Percentiles rank a stretch among this genome's conserved stretches.
Conservation (phyloP, 176 grass and related monocot species). For the Eremochloa ophiuroides region DNA sequence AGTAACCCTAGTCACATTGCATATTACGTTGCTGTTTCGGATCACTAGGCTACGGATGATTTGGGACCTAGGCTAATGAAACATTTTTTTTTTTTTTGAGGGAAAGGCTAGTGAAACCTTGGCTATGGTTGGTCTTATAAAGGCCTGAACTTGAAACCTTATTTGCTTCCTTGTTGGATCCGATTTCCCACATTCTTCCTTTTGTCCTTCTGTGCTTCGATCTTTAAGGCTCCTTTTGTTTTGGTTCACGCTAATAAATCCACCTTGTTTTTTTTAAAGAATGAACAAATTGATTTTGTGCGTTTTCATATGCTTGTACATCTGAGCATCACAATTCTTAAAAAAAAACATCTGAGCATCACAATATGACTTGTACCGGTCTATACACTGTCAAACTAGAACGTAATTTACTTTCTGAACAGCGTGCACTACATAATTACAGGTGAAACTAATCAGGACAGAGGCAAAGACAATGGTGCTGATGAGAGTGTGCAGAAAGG, state of each 20-base stretch:
- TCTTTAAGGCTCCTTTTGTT: conserved; percentile 1
- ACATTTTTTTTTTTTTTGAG: too few relatives aligned
- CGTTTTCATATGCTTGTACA: background rate
- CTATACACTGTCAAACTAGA: background rate
- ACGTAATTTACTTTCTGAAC: background rate
- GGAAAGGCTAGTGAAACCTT: background rate
- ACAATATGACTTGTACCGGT: background rate
- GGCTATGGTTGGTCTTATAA: conserved; percentile 21
- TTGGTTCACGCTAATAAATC: background rate
- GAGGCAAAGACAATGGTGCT: background rate
- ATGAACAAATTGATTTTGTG: background rate
- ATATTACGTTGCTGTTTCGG: background rate
- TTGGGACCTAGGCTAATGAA: background rate
- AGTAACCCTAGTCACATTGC: background rate
- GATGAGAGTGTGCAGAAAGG: conserved; percentile 27
- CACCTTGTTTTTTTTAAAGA: background rate
- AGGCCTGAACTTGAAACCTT: background rate
- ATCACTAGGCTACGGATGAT: background rate
- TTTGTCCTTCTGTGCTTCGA: conserved; percentile 8
- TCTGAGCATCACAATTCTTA: background rate
- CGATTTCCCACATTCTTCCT: conserved; percentile 14
- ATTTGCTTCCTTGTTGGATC: conserved; percentile 16
- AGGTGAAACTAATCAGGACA: conserved; percentile 56
- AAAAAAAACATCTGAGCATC: background rate
- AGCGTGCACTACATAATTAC: conserved; percentile 26